Evolutionary conservation across 192 early-diverging fungal species (phyloP).

Genomic region (Phlyctochytrium planicorne): DNA sequence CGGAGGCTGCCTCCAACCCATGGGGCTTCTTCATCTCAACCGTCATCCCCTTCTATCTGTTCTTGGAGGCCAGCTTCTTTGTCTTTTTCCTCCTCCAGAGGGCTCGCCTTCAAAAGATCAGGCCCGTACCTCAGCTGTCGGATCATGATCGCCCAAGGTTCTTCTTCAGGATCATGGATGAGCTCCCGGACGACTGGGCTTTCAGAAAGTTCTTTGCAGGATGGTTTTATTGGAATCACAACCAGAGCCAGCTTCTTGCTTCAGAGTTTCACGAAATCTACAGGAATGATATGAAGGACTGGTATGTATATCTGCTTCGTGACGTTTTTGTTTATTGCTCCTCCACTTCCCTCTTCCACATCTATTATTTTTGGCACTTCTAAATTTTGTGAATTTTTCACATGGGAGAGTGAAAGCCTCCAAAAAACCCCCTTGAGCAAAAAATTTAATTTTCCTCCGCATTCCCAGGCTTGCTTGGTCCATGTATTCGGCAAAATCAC

Average conservation of each 20-base stretch:
- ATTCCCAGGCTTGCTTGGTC: constrained; percentile 30
- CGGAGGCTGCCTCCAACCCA: background rate
- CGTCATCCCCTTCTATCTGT: constrained; percentile 14
- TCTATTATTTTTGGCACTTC: background rate
- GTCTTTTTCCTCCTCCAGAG: constrained; percentile 26
- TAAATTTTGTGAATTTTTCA: background rate
- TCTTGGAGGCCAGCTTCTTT: constrained; percentile 24
- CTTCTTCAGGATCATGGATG: constrained; percentile 25
- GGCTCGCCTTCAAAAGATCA: constrained; percentile 16
- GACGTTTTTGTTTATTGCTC: background rate
- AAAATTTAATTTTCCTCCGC: background rate
- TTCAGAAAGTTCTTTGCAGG: constrained; percentile 29
- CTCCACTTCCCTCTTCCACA: background rate
- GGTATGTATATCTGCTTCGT: constrained; percentile 16
- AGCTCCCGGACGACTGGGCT: background rate
- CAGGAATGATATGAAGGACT: constrained; percentile 25
- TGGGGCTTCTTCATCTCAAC: background rate
- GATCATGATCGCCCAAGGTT: constrained; percentile 9
- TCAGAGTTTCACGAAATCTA: constrained; percentile 21
- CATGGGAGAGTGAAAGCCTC: too few species aligned
- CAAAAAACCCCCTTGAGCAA: too few species aligned
- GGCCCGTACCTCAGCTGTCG: constrained; percentile 6
- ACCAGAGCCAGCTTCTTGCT: constrained; percentile 14
- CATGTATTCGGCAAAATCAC: constrained; percentile 15
- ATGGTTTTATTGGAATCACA: constrained; percentile 28